A percentile compares a stretch with the other conserved stretches of the same genome.
Conservation (phyloP, 176 grass and related monocot species). For the Oryza meyeriana region DNA sequence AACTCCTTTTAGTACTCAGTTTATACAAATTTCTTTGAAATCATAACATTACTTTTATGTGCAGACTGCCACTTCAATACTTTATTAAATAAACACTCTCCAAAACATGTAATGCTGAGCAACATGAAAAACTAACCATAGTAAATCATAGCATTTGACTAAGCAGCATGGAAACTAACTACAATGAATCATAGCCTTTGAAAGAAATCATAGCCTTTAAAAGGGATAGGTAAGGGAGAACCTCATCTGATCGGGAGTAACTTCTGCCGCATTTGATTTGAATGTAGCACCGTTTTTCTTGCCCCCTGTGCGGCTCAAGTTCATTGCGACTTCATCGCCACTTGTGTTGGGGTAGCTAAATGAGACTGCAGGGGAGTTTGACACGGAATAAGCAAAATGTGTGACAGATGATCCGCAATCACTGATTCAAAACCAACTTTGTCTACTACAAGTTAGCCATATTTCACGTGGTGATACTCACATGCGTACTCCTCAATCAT, state of each 20-base stretch:
- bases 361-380: constrained; percentile 54
- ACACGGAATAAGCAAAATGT: constrained; percentile 5
- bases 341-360: constrained; percentile 77
- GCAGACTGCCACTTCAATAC: not conserved
- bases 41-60: not conserved
- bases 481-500: constrained; percentile 96
- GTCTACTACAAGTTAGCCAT: not conserved
- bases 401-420: not conserved
- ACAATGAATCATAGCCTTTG: not conserved
- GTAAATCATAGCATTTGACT: not conserved
- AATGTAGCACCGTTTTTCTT: constrained; percentile 69
- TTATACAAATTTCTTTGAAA: not conserved
- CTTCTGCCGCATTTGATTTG: constrained; percentile 66
- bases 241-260: constrained; percentile 99
- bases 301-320: constrained; percentile 78
- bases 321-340: constrained; percentile 84
- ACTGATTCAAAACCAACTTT: constrained; percentile 22
- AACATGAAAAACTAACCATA: constrained; percentile 13
- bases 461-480: constrained; percentile 41
- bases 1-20: not conserved
- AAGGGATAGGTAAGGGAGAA: constrained; percentile 26
- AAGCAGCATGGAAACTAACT: constrained; percentile 17
- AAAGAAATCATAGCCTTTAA: constrained; percentile 7
- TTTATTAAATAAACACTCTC: constrained; percentile 29
- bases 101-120: not conserved